Percentiles rank a stretch among this genome's conserved stretches.
Conservation (phyloP, 371 early-diverging fungal genomes). For the Lichtheimia hyalospora region DNA sequence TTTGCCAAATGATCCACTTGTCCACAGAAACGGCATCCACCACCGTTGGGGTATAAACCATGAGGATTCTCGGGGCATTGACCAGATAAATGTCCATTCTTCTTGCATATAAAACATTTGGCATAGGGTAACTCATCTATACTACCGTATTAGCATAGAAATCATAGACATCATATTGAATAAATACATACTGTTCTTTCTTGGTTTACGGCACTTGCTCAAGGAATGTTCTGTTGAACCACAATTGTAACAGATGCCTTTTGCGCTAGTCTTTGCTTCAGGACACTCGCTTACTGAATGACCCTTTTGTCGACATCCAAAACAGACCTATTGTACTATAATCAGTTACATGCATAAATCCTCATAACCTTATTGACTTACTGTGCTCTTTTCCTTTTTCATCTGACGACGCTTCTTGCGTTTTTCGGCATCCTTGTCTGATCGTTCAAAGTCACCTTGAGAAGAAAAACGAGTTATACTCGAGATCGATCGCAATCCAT, state of each 20-base stretch:
- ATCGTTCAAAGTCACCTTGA: neutral
- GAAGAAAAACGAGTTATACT: neutral
- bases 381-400: conserved; percentile 32
- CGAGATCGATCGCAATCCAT: conserved; percentile 2
- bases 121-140: conserved; percentile 64
- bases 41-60: conserved; percentile 92
- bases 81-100: conserved; percentile 80
- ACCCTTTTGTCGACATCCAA: conserved; percentile 81
- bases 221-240: conserved; percentile 83
- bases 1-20: conserved; percentile 82
- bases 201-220: conserved; percentile 68
- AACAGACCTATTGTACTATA: conserved; percentile 62
- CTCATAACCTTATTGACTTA: conserved; percentile 7
- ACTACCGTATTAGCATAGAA: neutral
- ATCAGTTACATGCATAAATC: conserved; percentile 1
- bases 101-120: conserved; percentile 86
- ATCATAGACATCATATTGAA: neutral
- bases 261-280: conserved; percentile 42
- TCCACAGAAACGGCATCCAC: conserved; percentile 86
- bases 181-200: conserved; percentile 50
- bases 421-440: conserved; percentile 7
- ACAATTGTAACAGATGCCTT: conserved; percentile 85
- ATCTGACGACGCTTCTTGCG: conserved; percentile 1
- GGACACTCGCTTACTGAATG: conserved; percentile 85
- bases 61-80: conserved; percentile 84